A percentile compares a stretch with the other conserved stretches of the same genome.
Conservation (phyloP, 257 asterid species). For the Solanum commersonii region DNA sequence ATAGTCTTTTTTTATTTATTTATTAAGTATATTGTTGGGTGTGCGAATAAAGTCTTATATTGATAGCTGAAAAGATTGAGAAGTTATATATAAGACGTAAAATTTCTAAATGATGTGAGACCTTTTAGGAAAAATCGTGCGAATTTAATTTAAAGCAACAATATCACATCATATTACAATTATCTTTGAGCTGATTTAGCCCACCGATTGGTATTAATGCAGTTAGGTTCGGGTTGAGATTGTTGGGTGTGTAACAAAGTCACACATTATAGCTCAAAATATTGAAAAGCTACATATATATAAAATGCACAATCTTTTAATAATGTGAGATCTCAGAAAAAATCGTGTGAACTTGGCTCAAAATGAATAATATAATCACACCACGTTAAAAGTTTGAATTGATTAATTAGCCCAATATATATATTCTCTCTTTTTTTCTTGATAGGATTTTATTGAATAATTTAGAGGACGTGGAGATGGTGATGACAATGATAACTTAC, state of each 20-base stretch:
- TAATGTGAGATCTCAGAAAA: neutral
- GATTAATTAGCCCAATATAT: neutral
- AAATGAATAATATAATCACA: neutral
- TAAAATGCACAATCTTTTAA: neutral
- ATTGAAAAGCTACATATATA: neutral
- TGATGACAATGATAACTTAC: neutral
- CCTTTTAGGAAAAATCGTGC: neutral
- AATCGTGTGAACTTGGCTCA: neutral
- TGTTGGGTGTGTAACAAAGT: neutral
- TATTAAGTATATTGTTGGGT: neutral
- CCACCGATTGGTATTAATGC: neutral
- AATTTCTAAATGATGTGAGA: neutral
- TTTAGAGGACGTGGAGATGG: neutral
- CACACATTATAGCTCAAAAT: neutral
- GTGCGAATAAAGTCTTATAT: neutral
- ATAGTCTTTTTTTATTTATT: neutral
- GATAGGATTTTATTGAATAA: neutral
- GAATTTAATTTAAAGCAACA: neutral
- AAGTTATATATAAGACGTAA: neutral
- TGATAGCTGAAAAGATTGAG: neutral
- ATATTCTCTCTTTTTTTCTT: neutral
- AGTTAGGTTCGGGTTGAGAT: neutral
- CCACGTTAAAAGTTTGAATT: neutral
- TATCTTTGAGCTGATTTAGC: neutral
- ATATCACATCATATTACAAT: neutral